Base-by-base conservation (phyloP, 495 filamentous ascomycete species). In the Trichocladium antarcticum region DNA sequence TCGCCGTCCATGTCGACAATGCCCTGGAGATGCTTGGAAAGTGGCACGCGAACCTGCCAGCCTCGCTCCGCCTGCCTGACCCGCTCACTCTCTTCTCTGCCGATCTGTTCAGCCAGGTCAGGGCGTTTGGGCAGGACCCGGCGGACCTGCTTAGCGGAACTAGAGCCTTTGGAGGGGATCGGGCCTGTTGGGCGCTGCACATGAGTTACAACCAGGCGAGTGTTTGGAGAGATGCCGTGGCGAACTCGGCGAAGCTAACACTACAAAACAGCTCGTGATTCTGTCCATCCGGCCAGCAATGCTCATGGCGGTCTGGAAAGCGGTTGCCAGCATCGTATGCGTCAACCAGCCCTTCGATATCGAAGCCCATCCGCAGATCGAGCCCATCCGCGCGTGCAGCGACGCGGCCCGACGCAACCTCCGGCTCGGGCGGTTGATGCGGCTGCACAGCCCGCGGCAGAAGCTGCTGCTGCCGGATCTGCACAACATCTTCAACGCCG, bases 401-500 rank as follows among this genome's bases (percentile, higher is more conserved):
- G 57, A 62, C n/a, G 58, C 61, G 1, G 67, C 66, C 0, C 57
- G 62, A 8, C 42, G 49, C 40, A 71, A 70, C 37, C 55, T 67
- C 9, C 49, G 51, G 2, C 61, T 73, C 2, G 65, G 51, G 4
- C 45, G 53, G 9, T 51, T 57, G 21, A 61, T 61, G 34, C 57
- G 54, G 5, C 54, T 44, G 22, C 49, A 56, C 16, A 58, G 51
- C 45, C 56, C 55, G 10, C 42, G 45, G 14, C 41, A 47, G 22
- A 60, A 56, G 40, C 57, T 68, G 9, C 55, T 67, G 14, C 45
- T 66, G 37, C 52, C 61, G 9, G 68, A 67, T 14, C 58, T 69
- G 42, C 70, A 73, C 56, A 58, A 66, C 44, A 50, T 69, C 31
- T 73, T 72, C 62, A 72, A 68, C 55, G 69, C 69, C 7, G 68